phyloP scores from a whole-genome alignment of 1,139 yeast genomes.

The Saccharomyces hybrid region DNA sequence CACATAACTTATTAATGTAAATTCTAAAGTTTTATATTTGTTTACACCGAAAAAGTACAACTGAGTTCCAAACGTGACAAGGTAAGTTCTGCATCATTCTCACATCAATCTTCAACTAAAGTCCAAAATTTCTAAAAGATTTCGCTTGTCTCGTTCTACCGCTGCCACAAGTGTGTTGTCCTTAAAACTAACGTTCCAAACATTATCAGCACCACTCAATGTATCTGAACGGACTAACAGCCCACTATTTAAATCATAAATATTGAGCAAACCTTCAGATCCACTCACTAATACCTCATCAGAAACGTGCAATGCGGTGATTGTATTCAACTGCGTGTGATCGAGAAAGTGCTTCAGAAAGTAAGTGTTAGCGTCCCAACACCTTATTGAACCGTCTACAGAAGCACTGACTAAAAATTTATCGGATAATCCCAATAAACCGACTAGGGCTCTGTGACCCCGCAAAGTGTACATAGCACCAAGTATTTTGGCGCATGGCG shows the following conservation, averaged over 20 bases:
- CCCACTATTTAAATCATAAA: constrained; percentile 82
- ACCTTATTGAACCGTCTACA: constrained; percentile 82
- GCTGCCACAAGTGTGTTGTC: constrained; percentile 84
- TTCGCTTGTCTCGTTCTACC: constrained; percentile 57
- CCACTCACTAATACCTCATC: constrained; percentile 83
- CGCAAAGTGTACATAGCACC: constrained; percentile 33
- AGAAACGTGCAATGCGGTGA: constrained; percentile 89
- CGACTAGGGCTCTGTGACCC: constrained; percentile 88
- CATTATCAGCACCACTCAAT: constrained; percentile 68
- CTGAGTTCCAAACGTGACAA: neutral
- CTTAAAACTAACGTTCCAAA: constrained; percentile 92
- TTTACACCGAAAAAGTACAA: neutral
- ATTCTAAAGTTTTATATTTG: neutral
- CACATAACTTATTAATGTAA: neutral
- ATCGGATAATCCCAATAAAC: constrained; percentile 69
- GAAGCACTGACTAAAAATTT: constrained; percentile 89
- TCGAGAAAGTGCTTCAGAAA: constrained; percentile 58
- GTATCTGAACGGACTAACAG: constrained; percentile 61
- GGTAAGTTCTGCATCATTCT: neutral
- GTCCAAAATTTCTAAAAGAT: constrained; percentile 73
- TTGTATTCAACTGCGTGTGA: constrained; percentile 81
- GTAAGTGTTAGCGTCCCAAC: constrained; percentile 86
- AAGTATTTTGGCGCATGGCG: constrained; percentile 22
- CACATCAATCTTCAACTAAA: constrained; percentile 37
- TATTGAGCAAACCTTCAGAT: constrained; percentile 68